These are phyloP conservation scores for Ceriops decandra DNA, from an alignment of 345 rosid species.

Conservation along the genomic window DNA sequence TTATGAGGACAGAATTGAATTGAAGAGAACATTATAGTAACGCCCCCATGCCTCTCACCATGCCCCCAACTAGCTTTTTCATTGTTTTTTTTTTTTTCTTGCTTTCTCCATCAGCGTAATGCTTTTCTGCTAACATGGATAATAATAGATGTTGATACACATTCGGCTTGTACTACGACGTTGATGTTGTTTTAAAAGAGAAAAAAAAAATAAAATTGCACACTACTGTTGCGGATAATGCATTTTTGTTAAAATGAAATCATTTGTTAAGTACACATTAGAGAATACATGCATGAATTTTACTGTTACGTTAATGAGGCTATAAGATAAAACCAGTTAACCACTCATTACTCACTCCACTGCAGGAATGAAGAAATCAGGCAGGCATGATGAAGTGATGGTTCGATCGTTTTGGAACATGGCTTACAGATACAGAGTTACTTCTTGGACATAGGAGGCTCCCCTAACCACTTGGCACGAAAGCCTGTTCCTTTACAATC, in stretches of 20 bases:
- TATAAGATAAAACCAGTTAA: neutral
- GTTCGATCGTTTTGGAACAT: neutral
- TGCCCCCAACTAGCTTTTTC: no score
- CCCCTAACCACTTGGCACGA: conserved; percentile 93
- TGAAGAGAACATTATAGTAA: no score
- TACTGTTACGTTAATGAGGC: neutral
- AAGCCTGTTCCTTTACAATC: conserved; percentile 93
- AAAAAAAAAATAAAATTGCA: no score
- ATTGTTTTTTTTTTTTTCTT: no score
- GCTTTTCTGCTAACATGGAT: no score
- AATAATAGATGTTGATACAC: no score
- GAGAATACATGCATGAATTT: neutral
- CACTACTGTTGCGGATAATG: neutral
- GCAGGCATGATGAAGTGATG: conserved; percentile 1
- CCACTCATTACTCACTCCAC: neutral
- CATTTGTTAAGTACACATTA: neutral
- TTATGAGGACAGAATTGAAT: no score
- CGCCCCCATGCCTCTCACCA: no score
- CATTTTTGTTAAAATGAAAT: neutral
- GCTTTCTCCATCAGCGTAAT: no score
- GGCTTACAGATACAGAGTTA: neutral
- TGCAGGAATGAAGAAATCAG: conserved; percentile 1
- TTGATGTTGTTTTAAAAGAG: no score
- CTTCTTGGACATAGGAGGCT: conserved; percentile 56
- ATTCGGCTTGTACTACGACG: no score